These are phyloP conservation scores for Pichia thaimueangensis DNA, from an alignment of 805 yeast species.

Conservation along the genomic window DNA sequence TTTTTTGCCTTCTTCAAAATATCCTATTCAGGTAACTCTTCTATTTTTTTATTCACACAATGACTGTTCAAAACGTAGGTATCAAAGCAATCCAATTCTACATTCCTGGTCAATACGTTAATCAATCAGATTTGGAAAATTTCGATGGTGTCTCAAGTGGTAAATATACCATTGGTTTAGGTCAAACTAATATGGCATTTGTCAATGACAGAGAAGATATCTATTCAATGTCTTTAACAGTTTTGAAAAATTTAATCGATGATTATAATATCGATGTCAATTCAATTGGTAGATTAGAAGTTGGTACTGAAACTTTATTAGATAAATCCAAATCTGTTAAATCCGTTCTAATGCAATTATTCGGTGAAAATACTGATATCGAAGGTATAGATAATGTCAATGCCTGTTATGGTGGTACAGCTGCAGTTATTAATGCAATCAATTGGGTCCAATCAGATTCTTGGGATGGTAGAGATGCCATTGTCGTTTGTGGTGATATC, in stretches of 20 bases:
- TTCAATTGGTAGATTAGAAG: conserved; percentile 89
- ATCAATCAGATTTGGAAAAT: conserved; percentile 81
- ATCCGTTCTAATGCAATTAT: conserved; percentile 89
- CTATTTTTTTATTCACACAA: no score
- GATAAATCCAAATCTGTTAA: conserved; percentile 97
- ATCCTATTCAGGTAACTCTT: no score
- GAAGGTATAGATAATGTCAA: conserved; percentile 95
- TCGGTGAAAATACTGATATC: conserved; percentile 80
- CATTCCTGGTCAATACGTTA: conserved; percentile 78
- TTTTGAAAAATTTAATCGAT: conserved; percentile 62
- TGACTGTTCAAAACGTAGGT: conserved; percentile 71
- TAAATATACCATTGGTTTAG: conserved; percentile 96
- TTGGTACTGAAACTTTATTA: conserved; percentile 94
- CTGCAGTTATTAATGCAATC: conserved; percentile 85
- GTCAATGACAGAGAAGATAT: conserved; percentile 97
- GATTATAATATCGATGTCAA: conserved; percentile 78
- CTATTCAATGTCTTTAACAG: conserved; percentile 93
- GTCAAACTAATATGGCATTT: conserved; percentile 97
- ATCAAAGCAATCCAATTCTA: conserved; percentile 94
- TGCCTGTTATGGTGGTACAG: conserved; percentile 98
- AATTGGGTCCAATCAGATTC: conserved; percentile 94
- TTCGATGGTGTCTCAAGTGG: conserved; percentile 86
- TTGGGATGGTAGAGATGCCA: conserved; percentile 98
- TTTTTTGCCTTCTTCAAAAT: background rate
- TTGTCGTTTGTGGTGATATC: conserved; percentile 96